Percentiles rank a stretch among this genome's conserved stretches.
Conservation (phyloP, 2,329 filamentous ascomycete species). For the Neocatenulostroma microsporum region DNA sequence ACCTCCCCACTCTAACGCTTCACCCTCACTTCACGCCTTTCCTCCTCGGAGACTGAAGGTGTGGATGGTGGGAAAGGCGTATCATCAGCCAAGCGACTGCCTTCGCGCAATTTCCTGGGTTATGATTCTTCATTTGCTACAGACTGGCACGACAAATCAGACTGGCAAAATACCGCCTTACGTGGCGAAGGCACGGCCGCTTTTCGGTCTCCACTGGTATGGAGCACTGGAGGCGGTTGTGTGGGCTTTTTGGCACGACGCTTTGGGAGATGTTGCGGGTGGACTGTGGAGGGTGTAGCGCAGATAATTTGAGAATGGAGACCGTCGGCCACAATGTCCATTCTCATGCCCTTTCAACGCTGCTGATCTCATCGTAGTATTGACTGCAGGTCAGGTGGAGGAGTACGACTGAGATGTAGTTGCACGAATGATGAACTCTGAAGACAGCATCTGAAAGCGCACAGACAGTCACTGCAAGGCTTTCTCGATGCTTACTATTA, state of each 20-base stretch:
- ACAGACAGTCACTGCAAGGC: too few species aligned
- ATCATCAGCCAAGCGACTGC: conserved; percentile 22
- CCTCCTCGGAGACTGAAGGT: neutral
- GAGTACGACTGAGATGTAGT: too few species aligned
- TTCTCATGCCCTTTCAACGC: neutral
- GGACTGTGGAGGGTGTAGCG: conserved; percentile 1
- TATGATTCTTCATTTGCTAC: conserved; percentile 1
- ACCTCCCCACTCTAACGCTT: conserved; percentile 4
- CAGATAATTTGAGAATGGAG: conserved; percentile 7
- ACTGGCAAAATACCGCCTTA: neutral
- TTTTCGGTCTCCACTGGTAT: conserved; percentile 5
- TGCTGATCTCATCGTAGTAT: too few species aligned
- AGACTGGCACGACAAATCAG: conserved; percentile 7
- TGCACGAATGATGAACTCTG: too few species aligned
- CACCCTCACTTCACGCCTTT: neutral
- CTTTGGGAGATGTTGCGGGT: conserved; percentile 2
- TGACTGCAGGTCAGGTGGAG: too few species aligned
- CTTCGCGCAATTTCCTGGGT: conserved; percentile 17
- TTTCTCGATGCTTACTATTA: too few species aligned
- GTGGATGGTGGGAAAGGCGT: neutral
- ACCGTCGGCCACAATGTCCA: conserved; percentile 5
- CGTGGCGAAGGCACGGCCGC: conserved; percentile 7
- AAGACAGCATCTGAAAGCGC: too few species aligned
- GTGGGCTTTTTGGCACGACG: conserved; percentile 8
- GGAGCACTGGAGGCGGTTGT: neutral